A percentile compares a stretch with the other conserved stretches of the same genome.
These are phyloP conservation scores for Isoetes engelmannii DNA, from an alignment of 83 land plant species.

Conservation along the genomic window DNA sequence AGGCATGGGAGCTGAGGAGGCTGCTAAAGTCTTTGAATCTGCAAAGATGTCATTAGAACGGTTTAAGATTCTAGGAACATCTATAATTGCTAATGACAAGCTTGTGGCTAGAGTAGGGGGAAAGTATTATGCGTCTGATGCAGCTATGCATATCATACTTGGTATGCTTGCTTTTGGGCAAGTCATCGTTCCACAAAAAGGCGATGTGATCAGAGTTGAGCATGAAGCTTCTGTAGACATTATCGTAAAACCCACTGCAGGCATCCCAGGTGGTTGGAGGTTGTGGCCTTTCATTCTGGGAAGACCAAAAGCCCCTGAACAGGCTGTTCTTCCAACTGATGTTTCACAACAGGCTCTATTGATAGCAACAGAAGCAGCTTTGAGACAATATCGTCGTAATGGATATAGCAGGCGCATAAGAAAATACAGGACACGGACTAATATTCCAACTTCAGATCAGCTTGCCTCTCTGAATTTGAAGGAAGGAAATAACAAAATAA, in stretches of 20 bases:
- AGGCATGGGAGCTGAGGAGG: slow-evolving; percentile 55
- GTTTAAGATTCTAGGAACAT: slow-evolving; percentile 29
- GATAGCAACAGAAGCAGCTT: slow-evolving; percentile 19
- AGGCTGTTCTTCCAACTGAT: slow-evolving; percentile 6
- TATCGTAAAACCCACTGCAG: neutral
- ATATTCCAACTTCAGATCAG: slow-evolving; percentile 76
- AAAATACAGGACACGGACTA: slow-evolving; percentile 34
- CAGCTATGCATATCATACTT: slow-evolving; percentile 44
- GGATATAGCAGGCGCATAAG: slow-evolving; percentile 3
- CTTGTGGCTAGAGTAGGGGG: slow-evolving; percentile 48
- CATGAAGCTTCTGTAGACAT: slow-evolving; percentile 10
- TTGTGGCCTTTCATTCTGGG: slow-evolving; percentile 60
- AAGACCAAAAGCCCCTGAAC: slow-evolving; percentile 36
- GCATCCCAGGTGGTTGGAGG: slow-evolving; percentile 40
- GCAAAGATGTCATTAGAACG: slow-evolving; percentile 34
- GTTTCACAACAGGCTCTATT: slow-evolving; percentile 21
- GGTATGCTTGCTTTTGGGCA: slow-evolving; percentile 47
- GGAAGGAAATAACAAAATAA: slow-evolving; percentile 66
- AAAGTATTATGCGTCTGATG: slow-evolving; percentile 52
- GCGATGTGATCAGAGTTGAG: neutral
- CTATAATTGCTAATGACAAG: slow-evolving; percentile 37
- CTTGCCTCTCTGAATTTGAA: slow-evolving; percentile 74
- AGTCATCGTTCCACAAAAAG: slow-evolving; percentile 9
- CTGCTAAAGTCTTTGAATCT: slow-evolving; percentile 45
- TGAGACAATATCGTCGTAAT: too few species aligned